Conservation (phyloP, 805 yeast species). For the Suhomyces pyralidae region DNA sequence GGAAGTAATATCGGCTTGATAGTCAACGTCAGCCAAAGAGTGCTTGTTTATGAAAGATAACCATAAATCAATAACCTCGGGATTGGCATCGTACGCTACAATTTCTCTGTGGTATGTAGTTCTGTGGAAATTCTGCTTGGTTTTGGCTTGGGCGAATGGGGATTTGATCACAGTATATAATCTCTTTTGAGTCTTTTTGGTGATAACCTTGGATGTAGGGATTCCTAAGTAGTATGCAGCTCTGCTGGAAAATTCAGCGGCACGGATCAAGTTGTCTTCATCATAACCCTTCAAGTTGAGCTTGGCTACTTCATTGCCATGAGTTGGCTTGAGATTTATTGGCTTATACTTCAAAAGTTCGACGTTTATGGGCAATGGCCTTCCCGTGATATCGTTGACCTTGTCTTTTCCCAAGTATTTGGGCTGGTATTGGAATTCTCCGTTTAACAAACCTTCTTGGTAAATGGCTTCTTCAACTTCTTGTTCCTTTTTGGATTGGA, state of each 20-base stretch:
- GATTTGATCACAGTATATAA: slow-evolving; percentile 92
- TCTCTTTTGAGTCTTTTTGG: slow-evolving; percentile 65
- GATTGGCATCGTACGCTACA: slow-evolving; percentile 78
- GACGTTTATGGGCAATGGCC: slow-evolving; percentile 81
- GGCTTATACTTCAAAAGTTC: slow-evolving; percentile 83
- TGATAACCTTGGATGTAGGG: slow-evolving; percentile 76
- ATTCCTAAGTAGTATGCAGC: slow-evolving; percentile 88
- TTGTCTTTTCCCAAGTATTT: slow-evolving; percentile 22
- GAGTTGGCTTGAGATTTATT: slow-evolving; percentile 57
- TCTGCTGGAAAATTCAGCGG: slow-evolving; percentile 81
- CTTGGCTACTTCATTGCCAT: slow-evolving; percentile 78
- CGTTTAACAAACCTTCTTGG: slow-evolving; percentile 24
- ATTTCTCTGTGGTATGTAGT: slow-evolving; percentile 73
- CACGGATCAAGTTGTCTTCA: slow-evolving; percentile 65
- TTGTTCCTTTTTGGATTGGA: slow-evolving; percentile 24
- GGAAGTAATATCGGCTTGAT: slow-evolving; percentile 62
- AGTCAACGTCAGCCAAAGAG: slow-evolving; percentile 77
- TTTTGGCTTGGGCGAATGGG: slow-evolving; percentile 91
- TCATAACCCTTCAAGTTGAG: slow-evolving; percentile 71
- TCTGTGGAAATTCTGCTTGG: slow-evolving; percentile 92
- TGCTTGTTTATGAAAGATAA: slow-evolving; percentile 75
- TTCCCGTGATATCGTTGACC: slow-evolving; percentile 20
- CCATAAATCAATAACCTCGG: slow-evolving; percentile 81
- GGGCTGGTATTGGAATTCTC: slow-evolving; percentile 29
- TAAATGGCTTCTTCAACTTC: slow-evolving; percentile 25